Percentiles rank a stretch among this genome's conserved stretches.
phyloP scores from a whole-genome alignment of 495 filamentous ascomycete species.

The Penicillium angulare region DNA sequence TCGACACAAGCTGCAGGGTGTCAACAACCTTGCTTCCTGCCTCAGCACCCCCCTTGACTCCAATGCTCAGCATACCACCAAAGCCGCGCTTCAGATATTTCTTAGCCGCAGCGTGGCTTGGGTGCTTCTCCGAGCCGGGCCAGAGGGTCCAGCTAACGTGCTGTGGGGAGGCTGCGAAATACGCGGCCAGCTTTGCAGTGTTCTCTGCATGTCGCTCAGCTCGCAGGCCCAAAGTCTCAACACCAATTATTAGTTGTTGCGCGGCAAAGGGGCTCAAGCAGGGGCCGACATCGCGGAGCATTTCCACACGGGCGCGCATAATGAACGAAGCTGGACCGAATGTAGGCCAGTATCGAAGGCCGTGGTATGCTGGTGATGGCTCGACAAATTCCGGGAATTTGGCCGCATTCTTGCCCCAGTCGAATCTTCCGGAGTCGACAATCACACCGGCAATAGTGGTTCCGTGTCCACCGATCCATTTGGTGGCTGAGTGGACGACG shows the following conservation, averaged over 20 bases:
- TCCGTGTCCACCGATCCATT: constrained; percentile 98
- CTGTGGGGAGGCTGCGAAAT: constrained; percentile 76
- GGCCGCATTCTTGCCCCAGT: constrained; percentile 86
- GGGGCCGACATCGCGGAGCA: constrained; percentile 83
- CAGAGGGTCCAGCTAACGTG: constrained; percentile 94
- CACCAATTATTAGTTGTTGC: constrained; percentile 86
- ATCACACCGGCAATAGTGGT: constrained; percentile 92
- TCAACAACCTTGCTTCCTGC: constrained; percentile 89
- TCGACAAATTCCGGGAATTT: constrained; percentile 94
- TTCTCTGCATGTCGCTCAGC: constrained; percentile 88
- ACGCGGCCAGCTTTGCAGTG: constrained; percentile 74
- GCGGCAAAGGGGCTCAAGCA: constrained; percentile 90
- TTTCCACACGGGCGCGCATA: constrained; percentile 80
- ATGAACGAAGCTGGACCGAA: constrained; percentile 84
- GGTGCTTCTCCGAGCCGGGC: constrained; percentile 81
- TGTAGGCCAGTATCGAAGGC: constrained; percentile 95
- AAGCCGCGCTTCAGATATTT: constrained; percentile 86
- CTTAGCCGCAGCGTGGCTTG: constrained; percentile 77
- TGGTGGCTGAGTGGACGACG: constrained; percentile 92
- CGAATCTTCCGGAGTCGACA: constrained; percentile 90
- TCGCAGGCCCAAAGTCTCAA: constrained; percentile 87
- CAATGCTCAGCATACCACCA: constrained; percentile 90
- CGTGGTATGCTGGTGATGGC: constrained; percentile 91
- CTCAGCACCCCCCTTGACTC: constrained; percentile 81
- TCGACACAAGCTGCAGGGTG: constrained; percentile 90